A percentile compares a stretch with the other conserved stretches of the same genome.
Evolutionary conservation across 2,329 filamentous ascomycete species (phyloP).

Genomic region (Akanthomyces dipterigenus): DNA sequence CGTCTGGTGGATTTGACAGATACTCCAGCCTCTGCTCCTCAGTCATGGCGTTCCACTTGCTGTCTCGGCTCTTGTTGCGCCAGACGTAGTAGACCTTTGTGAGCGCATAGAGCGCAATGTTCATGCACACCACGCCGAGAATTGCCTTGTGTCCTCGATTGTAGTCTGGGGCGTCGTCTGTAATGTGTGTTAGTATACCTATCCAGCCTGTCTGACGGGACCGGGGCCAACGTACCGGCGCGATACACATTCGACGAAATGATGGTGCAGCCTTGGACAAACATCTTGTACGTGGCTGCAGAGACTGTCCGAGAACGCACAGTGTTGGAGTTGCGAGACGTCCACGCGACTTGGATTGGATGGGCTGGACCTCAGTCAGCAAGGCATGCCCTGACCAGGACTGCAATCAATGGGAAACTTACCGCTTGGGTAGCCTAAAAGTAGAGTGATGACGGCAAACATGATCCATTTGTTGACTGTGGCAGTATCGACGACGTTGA

Average conservation of each 20-base stretch:
- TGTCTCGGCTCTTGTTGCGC: slow-evolving; percentile 38
- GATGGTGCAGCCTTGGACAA: slow-evolving; percentile 27
- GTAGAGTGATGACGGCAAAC: slow-evolving; percentile 27
- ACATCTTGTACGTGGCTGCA: slow-evolving; percentile 49
- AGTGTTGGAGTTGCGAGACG: slow-evolving; percentile 50
- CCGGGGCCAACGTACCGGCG: slow-evolving; percentile 21
- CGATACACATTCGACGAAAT: slow-evolving; percentile 24
- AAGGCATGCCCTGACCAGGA: not conserved
- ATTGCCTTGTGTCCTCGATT: slow-evolving; percentile 43
- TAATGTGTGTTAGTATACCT: not conserved
- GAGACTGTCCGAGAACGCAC: slow-evolving; percentile 53
- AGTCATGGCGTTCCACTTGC: slow-evolving; percentile 41
- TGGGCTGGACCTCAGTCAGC: slow-evolving; percentile 26
- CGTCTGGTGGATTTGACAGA: slow-evolving; percentile 31
- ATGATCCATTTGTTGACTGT: slow-evolving; percentile 26
- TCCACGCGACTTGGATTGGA: slow-evolving; percentile 50
- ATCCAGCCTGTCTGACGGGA: not conserved
- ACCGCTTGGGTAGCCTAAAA: slow-evolving; percentile 29
- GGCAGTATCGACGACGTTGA: slow-evolving; percentile 27
- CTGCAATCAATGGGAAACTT: slow-evolving; percentile 8
- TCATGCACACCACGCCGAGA: slow-evolving; percentile 40
- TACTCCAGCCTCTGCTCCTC: slow-evolving; percentile 30
- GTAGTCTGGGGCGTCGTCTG: slow-evolving; percentile 24
- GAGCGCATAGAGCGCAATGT: slow-evolving; percentile 40
- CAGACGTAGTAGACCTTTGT: slow-evolving; percentile 47